These are phyloP conservation scores for Stylonectria norvegica DNA, from an alignment of 2,329 filamentous ascomycete species.

Conservation along the genomic window DNA sequence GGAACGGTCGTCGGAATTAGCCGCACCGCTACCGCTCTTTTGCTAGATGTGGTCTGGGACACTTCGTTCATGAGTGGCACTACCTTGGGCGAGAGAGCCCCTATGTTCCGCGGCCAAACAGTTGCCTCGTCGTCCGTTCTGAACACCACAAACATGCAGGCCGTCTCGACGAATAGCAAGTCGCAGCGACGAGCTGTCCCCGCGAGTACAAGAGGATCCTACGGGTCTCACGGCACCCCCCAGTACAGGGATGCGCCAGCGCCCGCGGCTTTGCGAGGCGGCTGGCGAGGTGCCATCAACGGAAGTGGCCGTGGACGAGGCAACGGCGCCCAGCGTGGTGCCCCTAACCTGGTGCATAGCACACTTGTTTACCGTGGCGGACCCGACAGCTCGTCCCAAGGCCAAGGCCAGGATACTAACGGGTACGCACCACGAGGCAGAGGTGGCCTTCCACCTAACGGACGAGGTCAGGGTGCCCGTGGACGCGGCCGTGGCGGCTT, in stretches of 20 bases:
- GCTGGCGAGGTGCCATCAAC: slow-evolving; percentile 56
- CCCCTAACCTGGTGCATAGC: slow-evolving; percentile 48
- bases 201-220: slow-evolving; percentile 51
- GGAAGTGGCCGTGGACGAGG: slow-evolving; percentile 43
- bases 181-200: slow-evolving; percentile 46
- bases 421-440: slow-evolving; percentile 22
- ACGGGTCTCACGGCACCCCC: slow-evolving; percentile 55
- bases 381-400: slow-evolving; percentile 26
- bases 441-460: slow-evolving; percentile 20
- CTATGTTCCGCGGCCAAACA: slow-evolving; percentile 89
- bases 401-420: slow-evolving; percentile 31
- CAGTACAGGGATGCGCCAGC: slow-evolving; percentile 59
- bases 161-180: slow-evolving; percentile 62
- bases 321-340: slow-evolving; percentile 36
- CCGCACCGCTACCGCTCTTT: slow-evolving; percentile 73
- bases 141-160: slow-evolving; percentile 79
- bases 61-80: slow-evolving; percentile 96
- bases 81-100: slow-evolving; percentile 83
- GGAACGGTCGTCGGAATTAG: slow-evolving; percentile 96
- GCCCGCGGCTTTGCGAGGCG: slow-evolving; percentile 53
- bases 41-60: slow-evolving; percentile 93
- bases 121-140: slow-evolving; percentile 84
- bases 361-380: slow-evolving; percentile 50
- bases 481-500: slow-evolving; percentile 31
- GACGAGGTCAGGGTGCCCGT: slow-evolving; percentile 27